Percentiles rank a stretch among this genome's conserved stretches.
phyloP scores from a whole-genome alignment of 805 yeast genomes.

The Candida alai region DNA sequence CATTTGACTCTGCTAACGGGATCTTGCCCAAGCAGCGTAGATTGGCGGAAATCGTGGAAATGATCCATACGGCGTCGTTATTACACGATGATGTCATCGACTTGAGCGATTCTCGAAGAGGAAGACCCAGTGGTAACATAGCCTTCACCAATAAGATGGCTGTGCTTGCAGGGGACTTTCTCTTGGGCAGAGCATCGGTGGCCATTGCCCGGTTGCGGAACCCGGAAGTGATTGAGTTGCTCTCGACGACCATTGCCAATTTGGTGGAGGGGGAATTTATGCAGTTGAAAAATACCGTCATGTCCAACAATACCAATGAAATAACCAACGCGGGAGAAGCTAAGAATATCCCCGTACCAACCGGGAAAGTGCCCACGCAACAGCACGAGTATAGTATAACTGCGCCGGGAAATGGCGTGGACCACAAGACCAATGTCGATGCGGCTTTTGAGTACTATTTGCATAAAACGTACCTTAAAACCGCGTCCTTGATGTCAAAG shows the following conservation, averaged over 20 bases:
- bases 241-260: conserved; percentile 95
- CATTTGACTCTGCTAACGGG: conserved; percentile 57
- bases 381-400: conserved; percentile 56
- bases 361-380: conserved; percentile 59
- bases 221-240: conserved; percentile 94
- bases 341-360: conserved; percentile 49
- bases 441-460: conserved; percentile 94
- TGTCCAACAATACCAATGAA: conserved; percentile 40
- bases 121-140: conserved; percentile 85
- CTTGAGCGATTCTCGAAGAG: conserved; percentile 81
- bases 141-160: conserved; percentile 98
- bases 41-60: conserved; percentile 94
- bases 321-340: conserved; percentile 47
- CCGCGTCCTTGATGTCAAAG: conserved; percentile 92
- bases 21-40: conserved; percentile 93
- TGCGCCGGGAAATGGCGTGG: conserved; percentile 32
- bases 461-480: conserved; percentile 92
- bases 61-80: conserved; percentile 96
- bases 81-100: conserved; percentile 97
- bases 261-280: conserved; percentile 97
- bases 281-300: conserved; percentile 93
- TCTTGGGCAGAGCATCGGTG: conserved; percentile 93
- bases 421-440: conserved; percentile 63
- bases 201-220: conserved; percentile 89
- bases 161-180: conserved; percentile 92